Conservation (phyloP, 805 yeast genomes). For the Cyberlindnera xylosilytica region DNA sequence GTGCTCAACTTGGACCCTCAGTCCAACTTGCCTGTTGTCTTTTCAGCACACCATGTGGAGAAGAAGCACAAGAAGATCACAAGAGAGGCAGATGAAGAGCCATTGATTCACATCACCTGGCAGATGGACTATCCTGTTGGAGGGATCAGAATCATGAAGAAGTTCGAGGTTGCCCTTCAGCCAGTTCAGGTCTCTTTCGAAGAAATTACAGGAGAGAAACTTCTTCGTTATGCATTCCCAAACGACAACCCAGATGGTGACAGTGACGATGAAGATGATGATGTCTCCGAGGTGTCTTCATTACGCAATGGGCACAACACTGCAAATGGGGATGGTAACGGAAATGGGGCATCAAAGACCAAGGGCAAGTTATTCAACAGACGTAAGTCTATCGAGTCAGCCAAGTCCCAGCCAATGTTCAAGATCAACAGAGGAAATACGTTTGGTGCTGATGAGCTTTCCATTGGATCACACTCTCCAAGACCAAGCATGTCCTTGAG, state of each 20-base stretch:
- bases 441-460: background rate
- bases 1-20: slow-evolving; percentile 60
- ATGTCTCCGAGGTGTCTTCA: background rate
- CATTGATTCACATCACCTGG: slow-evolving; percentile 58
- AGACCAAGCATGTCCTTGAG: slow-evolving; percentile 13
- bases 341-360: background rate
- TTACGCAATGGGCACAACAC: background rate
- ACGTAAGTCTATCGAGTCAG: background rate
- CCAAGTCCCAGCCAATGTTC: background rate
- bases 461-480: slow-evolving; percentile 3
- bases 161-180: slow-evolving; percentile 54
- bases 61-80: slow-evolving; percentile 15
- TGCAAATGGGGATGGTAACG: background rate
- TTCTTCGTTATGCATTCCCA: slow-evolving; percentile 74
- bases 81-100: slow-evolving; percentile 22
- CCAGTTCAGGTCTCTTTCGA: slow-evolving; percentile 77
- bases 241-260: slow-evolving; percentile 26
- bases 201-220: slow-evolving; percentile 57
- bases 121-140: slow-evolving; percentile 83
- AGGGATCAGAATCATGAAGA: slow-evolving; percentile 78
- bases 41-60: slow-evolving; percentile 34
- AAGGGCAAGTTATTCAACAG: background rate
- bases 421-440: background rate
- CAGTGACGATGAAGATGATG: slow-evolving; percentile 11
- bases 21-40: slow-evolving; percentile 66